Percentiles rank a stretch among this genome's conserved stretches.
These are phyloP conservation scores for Coemansia sp. DNA, from an alignment of 192 early-diverging fungal species.

Conservation along the genomic window DNA sequence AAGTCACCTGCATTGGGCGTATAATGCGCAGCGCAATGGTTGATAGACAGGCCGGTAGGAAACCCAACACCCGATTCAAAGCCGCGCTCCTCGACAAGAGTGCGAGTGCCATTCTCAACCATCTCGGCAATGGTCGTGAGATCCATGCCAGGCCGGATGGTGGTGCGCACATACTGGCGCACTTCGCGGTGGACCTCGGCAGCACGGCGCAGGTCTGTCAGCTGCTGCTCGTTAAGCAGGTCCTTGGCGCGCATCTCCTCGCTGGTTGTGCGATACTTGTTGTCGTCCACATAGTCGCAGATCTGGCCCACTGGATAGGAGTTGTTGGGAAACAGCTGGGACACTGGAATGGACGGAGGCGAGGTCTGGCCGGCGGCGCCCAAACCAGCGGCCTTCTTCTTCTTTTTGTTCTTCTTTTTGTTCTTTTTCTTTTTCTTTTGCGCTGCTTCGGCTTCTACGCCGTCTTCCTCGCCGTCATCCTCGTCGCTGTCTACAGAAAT, in stretches of 20 bases:
- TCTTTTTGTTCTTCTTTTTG: slow-evolving; percentile 69
- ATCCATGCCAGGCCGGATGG: slow-evolving; percentile 91
- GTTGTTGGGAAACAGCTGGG: slow-evolving; percentile 73
- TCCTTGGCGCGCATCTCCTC: slow-evolving; percentile 92
- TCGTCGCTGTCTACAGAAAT: slow-evolving; percentile 7
- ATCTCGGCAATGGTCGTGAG: slow-evolving; percentile 89
- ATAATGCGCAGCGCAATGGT: slow-evolving; percentile 95
- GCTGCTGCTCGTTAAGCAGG: slow-evolving; percentile 63
- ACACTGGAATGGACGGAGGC: slow-evolving; percentile 71
- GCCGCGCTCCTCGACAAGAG: slow-evolving; percentile 81
- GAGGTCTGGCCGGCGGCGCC: slow-evolving; percentile 58
- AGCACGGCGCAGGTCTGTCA: slow-evolving; percentile 79
- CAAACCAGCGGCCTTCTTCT: slow-evolving; percentile 55
- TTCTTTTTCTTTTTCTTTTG: slow-evolving; percentile 52
- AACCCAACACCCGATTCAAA: slow-evolving; percentile 87
- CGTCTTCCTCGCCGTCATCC: slow-evolving; percentile 6
- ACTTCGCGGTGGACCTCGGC: slow-evolving; percentile 96
- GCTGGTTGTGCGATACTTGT: slow-evolving; percentile 81
- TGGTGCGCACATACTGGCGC: slow-evolving; percentile 71
- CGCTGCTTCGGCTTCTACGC: neutral
- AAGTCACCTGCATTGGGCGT: slow-evolving; percentile 97
- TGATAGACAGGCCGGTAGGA: slow-evolving; percentile 90
- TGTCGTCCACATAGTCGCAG: slow-evolving; percentile 84
- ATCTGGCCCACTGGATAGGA: slow-evolving; percentile 82
- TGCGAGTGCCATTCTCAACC: slow-evolving; percentile 94